Conservation (phyloP, 345 rosid genomes). For the Reutealis trisperma region DNA sequence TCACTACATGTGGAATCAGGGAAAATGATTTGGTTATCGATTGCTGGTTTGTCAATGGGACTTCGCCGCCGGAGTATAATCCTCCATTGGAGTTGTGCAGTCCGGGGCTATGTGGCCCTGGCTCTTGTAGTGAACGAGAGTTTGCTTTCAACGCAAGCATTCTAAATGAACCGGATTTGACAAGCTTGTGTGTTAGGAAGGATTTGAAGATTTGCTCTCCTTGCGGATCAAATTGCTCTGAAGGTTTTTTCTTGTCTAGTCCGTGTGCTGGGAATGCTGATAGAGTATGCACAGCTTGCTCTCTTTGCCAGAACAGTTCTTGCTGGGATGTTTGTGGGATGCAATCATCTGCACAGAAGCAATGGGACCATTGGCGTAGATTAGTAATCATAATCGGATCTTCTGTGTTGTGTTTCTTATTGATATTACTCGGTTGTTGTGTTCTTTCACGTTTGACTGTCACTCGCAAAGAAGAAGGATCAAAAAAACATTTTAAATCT, state of each 20-base stretch:
- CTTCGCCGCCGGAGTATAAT: constrained; percentile 47
- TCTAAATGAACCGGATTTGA: constrained; percentile 72
- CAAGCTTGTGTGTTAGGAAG: constrained; percentile 62
- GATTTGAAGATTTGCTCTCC: constrained; percentile 73
- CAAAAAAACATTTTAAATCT: constrained; percentile 46
- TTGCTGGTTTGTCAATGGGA: constrained; percentile 69
- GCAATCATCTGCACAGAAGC: constrained; percentile 42
- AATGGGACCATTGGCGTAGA: constrained; percentile 47
- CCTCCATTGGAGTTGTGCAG: constrained; percentile 90
- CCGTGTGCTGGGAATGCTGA: constrained; percentile 63
- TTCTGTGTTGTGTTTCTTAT: constrained; percentile 41
- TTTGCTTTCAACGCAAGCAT: constrained; percentile 85
- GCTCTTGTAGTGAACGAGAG: constrained; percentile 53
- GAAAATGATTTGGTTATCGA: constrained; percentile 86
- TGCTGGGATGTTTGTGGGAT: constrained; percentile 67
- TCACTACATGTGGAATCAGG: constrained; percentile 69
- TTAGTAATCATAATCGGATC: constrained; percentile 49
- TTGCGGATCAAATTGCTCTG: constrained; percentile 74
- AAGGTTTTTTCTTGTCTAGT: constrained; percentile 81
- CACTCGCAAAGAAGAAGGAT: constrained; percentile 42
- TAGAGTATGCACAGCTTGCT: constrained; percentile 77
- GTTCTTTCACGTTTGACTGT: constrained; percentile 44
- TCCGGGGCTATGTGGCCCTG: constrained; percentile 72
- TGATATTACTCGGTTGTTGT: constrained; percentile 53
- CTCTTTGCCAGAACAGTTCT: constrained; percentile 92